Evolutionary conservation across 2,329 filamentous ascomycete species (phyloP), one percentile per base, ranked within the genome.

Genomic region (Aplosporella prunicola): DNA sequence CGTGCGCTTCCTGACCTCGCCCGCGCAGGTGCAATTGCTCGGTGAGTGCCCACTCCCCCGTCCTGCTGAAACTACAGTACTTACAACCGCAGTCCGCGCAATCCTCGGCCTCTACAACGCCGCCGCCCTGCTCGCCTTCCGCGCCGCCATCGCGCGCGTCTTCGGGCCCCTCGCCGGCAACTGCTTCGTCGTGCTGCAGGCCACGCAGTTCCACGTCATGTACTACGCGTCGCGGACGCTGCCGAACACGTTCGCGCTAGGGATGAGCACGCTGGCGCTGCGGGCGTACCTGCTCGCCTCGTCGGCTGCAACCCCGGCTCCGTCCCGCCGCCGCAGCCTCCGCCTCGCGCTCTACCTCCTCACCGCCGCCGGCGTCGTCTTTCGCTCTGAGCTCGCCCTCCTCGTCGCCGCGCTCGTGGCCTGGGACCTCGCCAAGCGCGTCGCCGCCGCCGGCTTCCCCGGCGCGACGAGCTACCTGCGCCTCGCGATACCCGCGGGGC

Each of bases 241-340:
- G 46, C 91, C 91, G 2, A 98, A 98, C 57, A 94, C 93, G 82
- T 93, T 95, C 62, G 88, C 91, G 14, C 91, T 96, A 64, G 76
- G 78, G 8, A 64, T 95, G 41, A 85, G 81, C 39, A 87, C 80
- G 1, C 53, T 82, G 29, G 79, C 82, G 5, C 65, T 76, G 31
- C 57, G 66, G 25, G 64, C 60, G 41, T 53, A 75, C 29, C 62
- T 78, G n/a, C n/a, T n/a, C n/a, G n/a, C n/a, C n/a, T n/a, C n/a
- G n/a, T n/a, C n/a, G n/a, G n/a, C n/a, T n/a, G n/a, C n/a, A n/a
- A n/a, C n/a, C n/a, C n/a, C n/a, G n/a, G n/a, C n/a, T 61, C 54
- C 20, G 50, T 60, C 3, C 25, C 31, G 4, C 16, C 31, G 20
- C 65, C 61, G 36, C 69, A 74, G n/a, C 30, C 72, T 77, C 32